Evolutionary conservation across 139 green algal species (phyloP).

Genomic region (Gonium pectorale): DNA sequence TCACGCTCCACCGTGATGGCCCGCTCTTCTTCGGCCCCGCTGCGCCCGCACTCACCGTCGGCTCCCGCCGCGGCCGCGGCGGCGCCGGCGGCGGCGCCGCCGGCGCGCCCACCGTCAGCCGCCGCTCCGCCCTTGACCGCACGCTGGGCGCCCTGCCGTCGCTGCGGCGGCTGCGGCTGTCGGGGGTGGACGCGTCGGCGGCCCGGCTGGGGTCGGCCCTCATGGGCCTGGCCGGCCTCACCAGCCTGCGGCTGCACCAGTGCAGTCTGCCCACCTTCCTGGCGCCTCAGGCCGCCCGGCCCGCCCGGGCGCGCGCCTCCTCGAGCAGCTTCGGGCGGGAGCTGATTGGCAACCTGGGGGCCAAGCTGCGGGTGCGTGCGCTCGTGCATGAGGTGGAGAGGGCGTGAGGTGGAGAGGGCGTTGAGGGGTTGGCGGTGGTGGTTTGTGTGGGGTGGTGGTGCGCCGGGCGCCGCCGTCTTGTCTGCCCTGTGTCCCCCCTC

Average conservation of each 20-base stretch:
- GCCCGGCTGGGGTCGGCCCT: conserved; percentile 13
- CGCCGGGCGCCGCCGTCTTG: too few relatives aligned
- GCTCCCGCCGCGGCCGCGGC: not conserved
- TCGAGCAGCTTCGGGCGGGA: not conserved
- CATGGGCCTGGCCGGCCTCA: conserved; percentile 14
- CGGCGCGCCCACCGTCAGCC: not conserved
- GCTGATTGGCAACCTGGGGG: conserved; percentile 4
- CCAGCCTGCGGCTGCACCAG: conserved; percentile 20
- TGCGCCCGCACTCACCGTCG: not conserved
- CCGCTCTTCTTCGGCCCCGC: not conserved
- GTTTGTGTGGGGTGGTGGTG: too few relatives aligned
- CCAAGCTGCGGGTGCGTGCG: conserved; percentile 23
- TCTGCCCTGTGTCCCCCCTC: too few relatives aligned
- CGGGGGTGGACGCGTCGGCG: conserved; percentile 1
- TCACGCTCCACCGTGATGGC: not conserved
- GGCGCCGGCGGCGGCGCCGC: not conserved
- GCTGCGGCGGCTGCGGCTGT: conserved; percentile 14
- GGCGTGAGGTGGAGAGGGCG: too few relatives aligned
- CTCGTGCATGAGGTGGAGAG: too few relatives aligned
- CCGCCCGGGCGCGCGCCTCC: not conserved
- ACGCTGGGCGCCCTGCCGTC: not conserved
- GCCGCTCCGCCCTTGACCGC: conserved; percentile 7
- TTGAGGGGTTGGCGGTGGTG: too few relatives aligned
- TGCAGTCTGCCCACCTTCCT: conserved; percentile 35
- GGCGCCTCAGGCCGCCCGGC: not conserved